These are phyloP conservation scores for Thielaviopsis punctulata DNA, from an alignment of 2,329 filamentous ascomycete species.

Conservation along the genomic window DNA sequence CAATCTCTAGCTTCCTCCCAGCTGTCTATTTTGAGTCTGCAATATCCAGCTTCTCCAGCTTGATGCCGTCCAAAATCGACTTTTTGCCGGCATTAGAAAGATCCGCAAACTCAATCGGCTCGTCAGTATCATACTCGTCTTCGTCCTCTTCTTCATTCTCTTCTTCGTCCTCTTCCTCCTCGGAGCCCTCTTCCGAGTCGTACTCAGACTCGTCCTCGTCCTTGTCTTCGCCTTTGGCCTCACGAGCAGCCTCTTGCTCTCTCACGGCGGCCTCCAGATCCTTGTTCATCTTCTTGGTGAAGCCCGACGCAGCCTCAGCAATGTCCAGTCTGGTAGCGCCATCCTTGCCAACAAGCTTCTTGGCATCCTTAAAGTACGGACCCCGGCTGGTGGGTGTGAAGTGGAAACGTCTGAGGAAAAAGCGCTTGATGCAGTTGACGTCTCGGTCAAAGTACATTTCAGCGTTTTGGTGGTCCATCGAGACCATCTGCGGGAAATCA, in stretches of 20 bases:
- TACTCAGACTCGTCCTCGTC: slow-evolving; percentile 18
- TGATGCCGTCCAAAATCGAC: slow-evolving; percentile 13
- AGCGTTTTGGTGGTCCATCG: slow-evolving; percentile 81
- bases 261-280: slow-evolving; percentile 84
- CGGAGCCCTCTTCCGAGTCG: slow-evolving; percentile 16
- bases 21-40: slow-evolving; percentile 11
- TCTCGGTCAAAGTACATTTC: slow-evolving; percentile 97
- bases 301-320: slow-evolving; percentile 79
- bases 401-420: slow-evolving; percentile 77
- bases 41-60: slow-evolving; percentile 14
- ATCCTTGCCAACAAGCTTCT: slow-evolving; percentile 51
- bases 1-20: too few species aligned
- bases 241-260: slow-evolving; percentile 43
- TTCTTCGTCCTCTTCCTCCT: slow-evolving; percentile 18
- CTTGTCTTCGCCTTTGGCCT: slow-evolving; percentile 20
- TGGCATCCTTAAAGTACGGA: slow-evolving; percentile 71
- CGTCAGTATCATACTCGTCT: slow-evolving; percentile 15
- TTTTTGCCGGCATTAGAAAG: slow-evolving; percentile 4
- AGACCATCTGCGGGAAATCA: slow-evolving; percentile 97
- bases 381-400: slow-evolving; percentile 70
- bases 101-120: slow-evolving; percentile 3
- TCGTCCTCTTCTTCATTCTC: slow-evolving; percentile 17
- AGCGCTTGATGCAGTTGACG: slow-evolving; percentile 86
- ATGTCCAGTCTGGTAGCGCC: slow-evolving; percentile 61
- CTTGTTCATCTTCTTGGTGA: slow-evolving; percentile 92